Conservation (phyloP, 225 moss, liverwort and hornwort genomes). For the Sphagnum contortum region DNA sequence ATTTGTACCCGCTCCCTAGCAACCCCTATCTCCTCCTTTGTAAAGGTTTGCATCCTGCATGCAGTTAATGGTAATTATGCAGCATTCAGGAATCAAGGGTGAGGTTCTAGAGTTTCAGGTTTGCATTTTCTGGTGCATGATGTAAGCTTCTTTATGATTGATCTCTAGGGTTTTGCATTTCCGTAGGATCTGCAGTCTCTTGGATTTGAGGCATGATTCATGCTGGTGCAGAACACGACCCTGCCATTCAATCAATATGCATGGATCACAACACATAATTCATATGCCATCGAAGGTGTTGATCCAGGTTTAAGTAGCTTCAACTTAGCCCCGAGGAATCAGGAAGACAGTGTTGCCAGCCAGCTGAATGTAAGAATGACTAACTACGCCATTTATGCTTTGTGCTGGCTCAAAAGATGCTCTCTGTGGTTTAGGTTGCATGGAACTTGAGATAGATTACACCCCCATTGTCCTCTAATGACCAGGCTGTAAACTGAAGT, state of each 20-base stretch:
- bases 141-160: background rate
- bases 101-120: too few relatives aligned
- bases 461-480: too few relatives aligned
- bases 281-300: slow-evolving; percentile 60
- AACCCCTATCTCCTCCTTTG: slow-evolving; percentile 12
- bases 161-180: background rate
- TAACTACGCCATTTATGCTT: background rate
- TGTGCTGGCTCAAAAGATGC: background rate
- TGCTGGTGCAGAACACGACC: slow-evolving; percentile 30
- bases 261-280: slow-evolving; percentile 85
- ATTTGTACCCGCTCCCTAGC: slow-evolving; percentile 21
- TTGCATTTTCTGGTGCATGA: background rate
- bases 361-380: slow-evolving; percentile 62
- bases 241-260: slow-evolving; percentile 86
- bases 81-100: too few relatives aligned
- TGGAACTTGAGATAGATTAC: too few relatives aligned
- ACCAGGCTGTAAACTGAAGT: too few relatives aligned
- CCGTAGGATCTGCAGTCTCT: background rate
- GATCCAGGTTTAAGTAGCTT: slow-evolving; percentile 44
- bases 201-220: too few relatives aligned
- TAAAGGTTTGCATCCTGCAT: background rate
- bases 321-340: slow-evolving; percentile 60
- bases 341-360: slow-evolving; percentile 69
- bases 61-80: background rate
- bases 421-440: too few relatives aligned